A percentile compares a stretch with the other conserved stretches of the same genome.
Evolutionary conservation across 2,329 filamentous ascomycete genomes (phyloP).

Genomic region (Clonostachys sp.): DNA sequence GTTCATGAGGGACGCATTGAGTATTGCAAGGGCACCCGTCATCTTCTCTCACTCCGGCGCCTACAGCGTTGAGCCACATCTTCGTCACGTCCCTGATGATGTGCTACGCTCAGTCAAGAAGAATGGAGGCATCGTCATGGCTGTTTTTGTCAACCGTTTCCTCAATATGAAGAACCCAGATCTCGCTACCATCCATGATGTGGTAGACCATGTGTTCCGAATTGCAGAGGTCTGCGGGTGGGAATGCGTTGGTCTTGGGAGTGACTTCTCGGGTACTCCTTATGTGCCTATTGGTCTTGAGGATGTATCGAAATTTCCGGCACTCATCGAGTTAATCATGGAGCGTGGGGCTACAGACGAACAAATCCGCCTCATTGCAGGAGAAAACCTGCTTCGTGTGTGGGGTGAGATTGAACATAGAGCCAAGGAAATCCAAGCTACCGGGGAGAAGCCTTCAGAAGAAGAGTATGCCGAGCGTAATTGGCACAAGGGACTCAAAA

Average conservation of each 20-base stretch:
- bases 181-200: conserved; percentile 21
- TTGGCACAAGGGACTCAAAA: conserved; percentile 16
- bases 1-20: conserved; percentile 20
- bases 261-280: conserved; percentile 26
- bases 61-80: conserved; percentile 16
- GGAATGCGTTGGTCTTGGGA: conserved; percentile 28
- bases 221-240: conserved; percentile 23
- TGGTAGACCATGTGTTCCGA: conserved; percentile 25
- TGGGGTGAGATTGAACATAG: conserved; percentile 76
- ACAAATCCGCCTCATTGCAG: conserved; percentile 67
- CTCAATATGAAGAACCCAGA: conserved; percentile 19
- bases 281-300: conserved; percentile 18
- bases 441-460: conserved; percentile 30
- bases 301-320: conserved; percentile 27
- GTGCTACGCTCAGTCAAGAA: conserved; percentile 23
- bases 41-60: conserved; percentile 24
- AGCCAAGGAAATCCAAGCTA: conserved; percentile 58
- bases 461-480: conserved; percentile 17
- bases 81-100: conserved; percentile 33
- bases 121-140: conserved; percentile 34
- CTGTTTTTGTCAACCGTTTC: conserved; percentile 27
- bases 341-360: conserved; percentile 18
- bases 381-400: conserved; percentile 77
- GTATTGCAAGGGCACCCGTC: conserved; percentile 16
- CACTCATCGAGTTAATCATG: conserved; percentile 18